These are phyloP conservation scores for Phytopythium cucurbitacearum DNA, from an alignment of 352 stramenopile genomes.

Conservation along the genomic window DNA sequence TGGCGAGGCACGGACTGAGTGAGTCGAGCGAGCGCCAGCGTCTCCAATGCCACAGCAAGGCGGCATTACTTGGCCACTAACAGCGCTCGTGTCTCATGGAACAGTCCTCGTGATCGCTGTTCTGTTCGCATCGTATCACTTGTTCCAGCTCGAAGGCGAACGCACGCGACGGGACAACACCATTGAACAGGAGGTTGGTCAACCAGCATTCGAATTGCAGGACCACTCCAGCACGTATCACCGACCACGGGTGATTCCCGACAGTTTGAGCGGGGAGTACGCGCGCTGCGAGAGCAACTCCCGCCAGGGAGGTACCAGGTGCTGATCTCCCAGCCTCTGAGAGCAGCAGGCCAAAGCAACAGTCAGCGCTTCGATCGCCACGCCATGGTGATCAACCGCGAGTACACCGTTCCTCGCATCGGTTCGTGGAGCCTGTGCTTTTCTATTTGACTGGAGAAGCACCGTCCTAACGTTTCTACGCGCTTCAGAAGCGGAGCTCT, in stretches of 20 bases:
- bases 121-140: constrained; percentile 52
- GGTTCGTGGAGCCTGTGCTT: constrained; percentile 20
- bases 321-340: constrained; percentile 21
- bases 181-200: constrained; percentile 30
- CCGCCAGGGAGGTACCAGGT: constrained; percentile 44
- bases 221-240: no score
- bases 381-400: constrained; percentile 55
- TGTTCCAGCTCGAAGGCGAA: constrained; percentile 47
- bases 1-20: no score
- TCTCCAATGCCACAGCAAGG: no score
- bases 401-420: constrained; percentile 42
- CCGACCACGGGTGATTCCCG: no score
- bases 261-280: constrained; percentile 50
- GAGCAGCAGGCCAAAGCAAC: constrained; percentile 11
- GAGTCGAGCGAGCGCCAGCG: no score
- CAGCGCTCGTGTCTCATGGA: no score
- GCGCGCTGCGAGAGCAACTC: constrained; percentile 37
- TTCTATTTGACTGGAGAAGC: not conserved
- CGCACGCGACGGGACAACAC: constrained; percentile 17
- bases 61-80: no score
- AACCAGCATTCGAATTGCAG: no score
- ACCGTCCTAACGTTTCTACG: not conserved
- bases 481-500: constrained; percentile 42
- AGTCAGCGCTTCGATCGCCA: constrained; percentile 8
- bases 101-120: constrained; percentile 61